Conservation (phyloP, 306 rosid genomes). For the Dalbergia cochinchinensis region DNA sequence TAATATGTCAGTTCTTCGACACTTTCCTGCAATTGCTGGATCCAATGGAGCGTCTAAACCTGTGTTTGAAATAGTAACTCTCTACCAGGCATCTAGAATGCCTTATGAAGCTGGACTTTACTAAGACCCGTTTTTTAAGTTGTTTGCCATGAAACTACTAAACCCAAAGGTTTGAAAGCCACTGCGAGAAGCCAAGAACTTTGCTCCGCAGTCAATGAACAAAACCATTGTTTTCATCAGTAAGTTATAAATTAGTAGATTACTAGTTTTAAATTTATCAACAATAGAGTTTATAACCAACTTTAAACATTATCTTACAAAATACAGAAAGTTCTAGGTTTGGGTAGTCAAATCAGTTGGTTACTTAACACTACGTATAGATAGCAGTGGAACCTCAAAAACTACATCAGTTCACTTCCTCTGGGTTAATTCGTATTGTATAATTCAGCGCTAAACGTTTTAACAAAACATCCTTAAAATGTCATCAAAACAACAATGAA, state of each 20-base stretch:
- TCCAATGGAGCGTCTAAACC: too few relatives aligned
- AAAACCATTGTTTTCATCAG: not conserved
- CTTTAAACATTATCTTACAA: not conserved
- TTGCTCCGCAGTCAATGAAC: not conserved
- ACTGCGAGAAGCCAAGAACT: constrained; percentile 5
- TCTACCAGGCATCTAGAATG: not conserved
- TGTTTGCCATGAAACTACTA: not conserved
- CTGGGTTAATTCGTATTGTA: too few relatives aligned
- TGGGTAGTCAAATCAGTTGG: too few relatives aligned
- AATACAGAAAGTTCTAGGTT: too few relatives aligned
- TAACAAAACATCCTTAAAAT: too few relatives aligned
- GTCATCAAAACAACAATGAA: not conserved
- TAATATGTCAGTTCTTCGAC: too few relatives aligned
- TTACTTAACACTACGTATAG: too few relatives aligned
- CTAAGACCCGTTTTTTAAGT: not conserved
- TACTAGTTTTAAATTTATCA: not conserved
- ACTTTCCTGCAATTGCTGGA: too few relatives aligned
- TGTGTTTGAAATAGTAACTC: too few relatives aligned
- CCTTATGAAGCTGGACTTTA: not conserved
- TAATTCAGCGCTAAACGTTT: too few relatives aligned
- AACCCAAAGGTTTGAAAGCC: not conserved
- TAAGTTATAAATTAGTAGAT: not conserved
- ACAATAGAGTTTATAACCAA: not conserved
- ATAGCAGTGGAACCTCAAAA: too few relatives aligned
- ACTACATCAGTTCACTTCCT: too few relatives aligned